Conservation (phyloP, 768 basidiomycete genomes). For the Aureoboletus auriporus region DNA sequence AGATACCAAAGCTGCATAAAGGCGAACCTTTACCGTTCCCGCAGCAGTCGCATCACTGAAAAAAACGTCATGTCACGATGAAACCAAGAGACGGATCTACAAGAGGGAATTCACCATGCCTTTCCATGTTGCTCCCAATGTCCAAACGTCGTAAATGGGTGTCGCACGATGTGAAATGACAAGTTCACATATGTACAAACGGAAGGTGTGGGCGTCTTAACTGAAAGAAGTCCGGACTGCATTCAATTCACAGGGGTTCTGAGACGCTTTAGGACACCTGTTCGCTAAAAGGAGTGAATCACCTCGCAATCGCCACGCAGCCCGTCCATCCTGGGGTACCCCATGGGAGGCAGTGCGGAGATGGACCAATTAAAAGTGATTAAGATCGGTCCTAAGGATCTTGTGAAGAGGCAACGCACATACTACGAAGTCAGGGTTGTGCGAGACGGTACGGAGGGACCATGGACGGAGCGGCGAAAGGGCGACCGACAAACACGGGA, state of each 20-base stretch:
- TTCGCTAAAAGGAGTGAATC: constrained; percentile 8
- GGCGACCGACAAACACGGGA: constrained; percentile 5
- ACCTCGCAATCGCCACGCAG: constrained; percentile 6
- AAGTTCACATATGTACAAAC: background rate
- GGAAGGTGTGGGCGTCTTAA: constrained; percentile 5
- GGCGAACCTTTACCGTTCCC: background rate
- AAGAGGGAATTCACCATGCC: too few species aligned
- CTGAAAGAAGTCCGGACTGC: constrained; percentile 3
- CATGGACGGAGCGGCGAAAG: constrained; percentile 16
- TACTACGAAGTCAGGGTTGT: constrained; percentile 18
- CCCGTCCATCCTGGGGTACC: constrained; percentile 24
- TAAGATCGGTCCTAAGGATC: constrained; percentile 22
- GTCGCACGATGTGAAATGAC: constrained; percentile 9
- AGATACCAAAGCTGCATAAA: background rate
- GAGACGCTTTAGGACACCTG: background rate
- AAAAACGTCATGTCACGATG: constrained; percentile 5
- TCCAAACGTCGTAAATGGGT: background rate
- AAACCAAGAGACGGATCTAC: background rate
- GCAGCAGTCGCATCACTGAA: constrained; percentile 5
- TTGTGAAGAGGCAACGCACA: constrained; percentile 20
- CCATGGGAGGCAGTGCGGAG: constrained; percentile 23
- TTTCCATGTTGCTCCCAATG: constrained; percentile 1
- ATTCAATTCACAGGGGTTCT: constrained; percentile 7
- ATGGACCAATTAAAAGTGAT: constrained; percentile 8
- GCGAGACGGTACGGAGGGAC: too few species aligned